Conservation (phyloP, 129 eudicot species). For the Flaveria robusta region DNA sequence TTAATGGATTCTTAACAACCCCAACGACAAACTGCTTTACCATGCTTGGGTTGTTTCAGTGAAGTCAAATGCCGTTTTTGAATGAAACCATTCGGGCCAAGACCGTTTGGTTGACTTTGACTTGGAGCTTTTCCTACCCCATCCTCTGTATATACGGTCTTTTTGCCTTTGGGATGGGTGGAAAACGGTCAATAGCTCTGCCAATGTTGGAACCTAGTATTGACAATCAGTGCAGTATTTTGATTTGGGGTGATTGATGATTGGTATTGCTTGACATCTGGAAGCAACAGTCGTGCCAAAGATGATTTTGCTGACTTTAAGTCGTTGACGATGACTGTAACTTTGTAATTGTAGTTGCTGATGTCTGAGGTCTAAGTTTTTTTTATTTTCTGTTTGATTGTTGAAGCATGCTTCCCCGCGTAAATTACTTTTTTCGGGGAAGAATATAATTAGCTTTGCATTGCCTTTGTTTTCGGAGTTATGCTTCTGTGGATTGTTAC, state of each 20-base stretch:
- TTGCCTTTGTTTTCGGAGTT: background rate
- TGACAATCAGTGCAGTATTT: constrained; percentile 20
- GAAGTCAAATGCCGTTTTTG: constrained; percentile 7
- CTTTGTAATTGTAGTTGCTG: constrained; percentile 28
- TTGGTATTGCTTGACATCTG: constrained; percentile 19
- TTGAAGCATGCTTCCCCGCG: constrained; percentile 18
- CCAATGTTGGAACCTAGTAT: constrained; percentile 12
- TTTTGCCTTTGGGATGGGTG: background rate
- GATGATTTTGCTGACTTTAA: constrained; percentile 22
- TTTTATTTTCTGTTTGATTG: background rate
- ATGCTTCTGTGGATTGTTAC: background rate
- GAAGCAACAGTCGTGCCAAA: constrained; percentile 26
- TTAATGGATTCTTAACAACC: constrained; percentile 26
- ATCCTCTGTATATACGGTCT: constrained; percentile 6
- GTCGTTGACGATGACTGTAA: constrained; percentile 30
- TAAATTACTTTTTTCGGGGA: constrained; percentile 1
- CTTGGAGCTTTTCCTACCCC: constrained; percentile 13
- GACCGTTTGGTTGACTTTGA: constrained; percentile 24
- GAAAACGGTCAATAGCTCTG: constrained; percentile 24
- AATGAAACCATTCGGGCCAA: constrained; percentile 23
- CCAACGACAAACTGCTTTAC: constrained; percentile 27
- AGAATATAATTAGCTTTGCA: constrained; percentile 4
- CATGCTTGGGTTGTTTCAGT: constrained; percentile 11
- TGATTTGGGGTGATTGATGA: constrained; percentile 31
- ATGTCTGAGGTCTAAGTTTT: background rate